These are phyloP conservation scores for Osmanthus fragrans DNA, from an alignment of 257 asterid genomes.

Conservation along the genomic window DNA sequence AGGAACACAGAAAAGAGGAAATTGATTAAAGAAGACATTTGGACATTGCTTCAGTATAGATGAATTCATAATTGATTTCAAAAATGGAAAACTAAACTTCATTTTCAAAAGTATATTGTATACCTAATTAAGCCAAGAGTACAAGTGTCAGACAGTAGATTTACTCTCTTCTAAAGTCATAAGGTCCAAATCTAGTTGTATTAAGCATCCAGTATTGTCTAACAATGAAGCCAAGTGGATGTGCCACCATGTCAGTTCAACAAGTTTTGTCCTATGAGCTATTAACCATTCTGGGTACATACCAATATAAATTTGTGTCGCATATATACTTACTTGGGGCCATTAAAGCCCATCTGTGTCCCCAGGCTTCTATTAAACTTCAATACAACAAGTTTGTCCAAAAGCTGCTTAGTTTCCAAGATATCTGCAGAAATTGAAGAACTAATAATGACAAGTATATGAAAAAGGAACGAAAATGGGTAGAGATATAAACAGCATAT, in stretches of 20 bases:
- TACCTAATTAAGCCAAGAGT: neutral
- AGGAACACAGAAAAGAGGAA: neutral
- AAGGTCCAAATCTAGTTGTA: neutral
- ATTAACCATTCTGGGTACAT: neutral
- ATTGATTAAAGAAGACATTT: neutral
- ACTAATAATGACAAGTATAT: neutral
- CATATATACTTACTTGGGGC: slow-evolving; percentile 70
- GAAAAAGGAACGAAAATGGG: neutral
- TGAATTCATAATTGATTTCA: neutral
- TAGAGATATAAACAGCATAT: neutral
- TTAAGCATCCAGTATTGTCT: neutral
- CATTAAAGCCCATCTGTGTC: slow-evolving; percentile 58
- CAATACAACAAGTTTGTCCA: slow-evolving; percentile 80
- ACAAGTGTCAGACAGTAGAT: neutral
- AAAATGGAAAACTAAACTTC: neutral
- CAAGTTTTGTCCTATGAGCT: neutral
- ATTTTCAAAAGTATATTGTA: neutral
- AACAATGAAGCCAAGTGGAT: neutral
- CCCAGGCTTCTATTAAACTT: slow-evolving; percentile 64
- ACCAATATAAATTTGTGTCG: slow-evolving; percentile 8
- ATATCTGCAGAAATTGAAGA: slow-evolving; percentile 49
- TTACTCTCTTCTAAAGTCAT: neutral
- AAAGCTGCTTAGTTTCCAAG: slow-evolving; percentile 54
- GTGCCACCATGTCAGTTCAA: slow-evolving; percentile 1
- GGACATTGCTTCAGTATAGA: neutral